phyloP scores from a whole-genome alignment of 1,284 basidiomycete species.

The Entoloma clypeatum region DNA sequence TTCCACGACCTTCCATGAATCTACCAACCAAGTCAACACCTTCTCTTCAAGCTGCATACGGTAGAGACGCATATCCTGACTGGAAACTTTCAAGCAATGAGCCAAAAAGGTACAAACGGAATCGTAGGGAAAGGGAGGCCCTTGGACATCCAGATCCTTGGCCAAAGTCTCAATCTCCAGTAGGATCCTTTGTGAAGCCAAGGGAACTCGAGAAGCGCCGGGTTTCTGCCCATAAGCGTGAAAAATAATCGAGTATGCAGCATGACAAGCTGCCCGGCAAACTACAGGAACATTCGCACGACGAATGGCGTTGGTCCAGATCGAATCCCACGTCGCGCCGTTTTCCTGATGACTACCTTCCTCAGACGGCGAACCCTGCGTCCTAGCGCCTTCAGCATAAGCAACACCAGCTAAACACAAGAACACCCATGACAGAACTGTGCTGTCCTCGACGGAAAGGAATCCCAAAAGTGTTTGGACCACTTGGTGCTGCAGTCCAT shows the following conservation, averaged over 20 bases:
- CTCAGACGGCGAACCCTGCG: background rate
- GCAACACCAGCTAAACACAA: constrained; percentile 73
- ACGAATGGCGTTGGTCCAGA: constrained; percentile 82
- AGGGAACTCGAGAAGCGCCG: constrained; percentile 22
- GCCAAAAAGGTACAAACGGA: constrained; percentile 81
- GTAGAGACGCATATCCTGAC: constrained; percentile 77
- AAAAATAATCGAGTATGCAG: constrained; percentile 56
- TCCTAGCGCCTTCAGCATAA: constrained; percentile 35
- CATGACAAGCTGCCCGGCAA: constrained; percentile 79
- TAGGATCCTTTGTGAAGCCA: constrained; percentile 56
- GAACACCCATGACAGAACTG: constrained; percentile 79
- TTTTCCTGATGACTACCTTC: constrained; percentile 17
- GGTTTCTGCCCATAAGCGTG: constrained; percentile 21
- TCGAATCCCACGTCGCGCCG: constrained; percentile 57
- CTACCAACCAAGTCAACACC: constrained; percentile 78
- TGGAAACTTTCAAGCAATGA: constrained; percentile 61
- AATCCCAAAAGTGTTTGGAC: constrained; percentile 54
- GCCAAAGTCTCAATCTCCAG: constrained; percentile 72
- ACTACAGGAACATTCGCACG: constrained; percentile 61
- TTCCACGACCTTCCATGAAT: constrained; percentile 61
- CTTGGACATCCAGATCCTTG: constrained; percentile 83
- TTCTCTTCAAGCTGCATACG: constrained; percentile 81
- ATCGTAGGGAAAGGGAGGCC: constrained; percentile 80
- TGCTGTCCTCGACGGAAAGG: constrained; percentile 60
- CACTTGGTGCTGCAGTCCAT: constrained; percentile 53